A percentile compares a stretch with the other conserved stretches of the same genome.
These are phyloP conservation scores for Andalucia godoyi DNA, from an alignment of 78 protist species.

Conservation along the genomic window DNA sequence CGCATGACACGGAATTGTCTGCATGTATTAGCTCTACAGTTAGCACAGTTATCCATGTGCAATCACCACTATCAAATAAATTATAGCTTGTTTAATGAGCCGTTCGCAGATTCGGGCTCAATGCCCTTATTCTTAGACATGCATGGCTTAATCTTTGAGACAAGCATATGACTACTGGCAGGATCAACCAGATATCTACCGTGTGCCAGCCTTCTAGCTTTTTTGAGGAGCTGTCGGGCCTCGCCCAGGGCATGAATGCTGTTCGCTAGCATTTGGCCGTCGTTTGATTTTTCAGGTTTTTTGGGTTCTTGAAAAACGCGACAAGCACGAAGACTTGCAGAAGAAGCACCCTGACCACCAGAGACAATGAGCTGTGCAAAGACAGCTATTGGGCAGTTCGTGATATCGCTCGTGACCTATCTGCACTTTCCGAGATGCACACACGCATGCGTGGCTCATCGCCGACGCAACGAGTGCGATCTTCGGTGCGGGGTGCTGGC, in stretches of 20 bases:
- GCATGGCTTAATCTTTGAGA: conserved; percentile 84
- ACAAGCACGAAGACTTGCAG: background rate
- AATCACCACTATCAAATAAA: conserved; percentile 45
- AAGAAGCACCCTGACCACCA: no score
- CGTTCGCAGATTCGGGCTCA: conserved; percentile 66
- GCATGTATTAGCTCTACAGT: conserved; percentile 80
- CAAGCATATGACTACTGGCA: conserved; percentile 85
- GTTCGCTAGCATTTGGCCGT: background rate
- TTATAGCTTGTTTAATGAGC: conserved; percentile 66
- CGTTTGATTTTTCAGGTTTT: background rate
- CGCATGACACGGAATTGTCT: conserved; percentile 9
- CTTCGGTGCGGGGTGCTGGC: no score
- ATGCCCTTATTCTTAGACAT: conserved; percentile 57
- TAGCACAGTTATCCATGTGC: conserved; percentile 71
- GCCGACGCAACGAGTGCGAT: no score
- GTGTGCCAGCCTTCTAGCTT: no score
- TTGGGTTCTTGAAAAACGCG: background rate
- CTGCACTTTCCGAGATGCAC: no score
- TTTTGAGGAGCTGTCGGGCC: no score
- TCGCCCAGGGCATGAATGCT: background rate
- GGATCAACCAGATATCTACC: conserved; percentile 66
- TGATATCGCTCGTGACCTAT: no score
- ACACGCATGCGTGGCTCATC: no score
- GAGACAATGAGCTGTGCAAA: no score
- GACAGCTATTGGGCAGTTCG: no score